Evolutionary conservation across 2,329 filamentous ascomycete genomes (phyloP).

Genomic region (Trichoderma aggressivum): DNA sequence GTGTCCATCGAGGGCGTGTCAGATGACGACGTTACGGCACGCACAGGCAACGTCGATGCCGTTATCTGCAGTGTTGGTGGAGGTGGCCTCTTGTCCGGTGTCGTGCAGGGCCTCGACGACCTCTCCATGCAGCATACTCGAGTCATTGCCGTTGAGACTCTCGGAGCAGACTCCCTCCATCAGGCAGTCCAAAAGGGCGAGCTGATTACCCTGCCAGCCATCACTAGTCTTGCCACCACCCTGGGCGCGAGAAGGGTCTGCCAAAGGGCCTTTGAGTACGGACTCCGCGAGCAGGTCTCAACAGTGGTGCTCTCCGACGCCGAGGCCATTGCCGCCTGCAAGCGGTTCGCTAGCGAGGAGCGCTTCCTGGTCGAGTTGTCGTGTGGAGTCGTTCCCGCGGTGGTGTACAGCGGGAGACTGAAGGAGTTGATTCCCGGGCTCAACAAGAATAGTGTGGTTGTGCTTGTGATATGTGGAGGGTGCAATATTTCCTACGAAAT

Average conservation of each 20-base stretch:
- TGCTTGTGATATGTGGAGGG: conserved; percentile 33
- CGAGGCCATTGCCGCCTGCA: conserved; percentile 29
- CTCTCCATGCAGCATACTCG: conserved; percentile 30
- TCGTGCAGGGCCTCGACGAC: conserved; percentile 58
- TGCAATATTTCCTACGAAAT: conserved; percentile 34
- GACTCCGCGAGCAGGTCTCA: conserved; percentile 26
- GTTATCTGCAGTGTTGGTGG: conserved; percentile 75
- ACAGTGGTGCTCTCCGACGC: conserved; percentile 29
- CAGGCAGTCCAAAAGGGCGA: conserved; percentile 51
- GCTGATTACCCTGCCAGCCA: conserved; percentile 61
- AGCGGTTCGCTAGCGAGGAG: conserved; percentile 30
- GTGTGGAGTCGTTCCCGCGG: conserved; percentile 29
- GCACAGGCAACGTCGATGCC: conserved; percentile 49
- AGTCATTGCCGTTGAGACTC: conserved; percentile 70
- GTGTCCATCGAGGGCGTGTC: conserved; percentile 55
- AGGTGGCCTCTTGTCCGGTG: conserved; percentile 74
- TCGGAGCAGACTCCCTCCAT: conserved; percentile 64
- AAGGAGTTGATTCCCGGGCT: conserved; percentile 25
- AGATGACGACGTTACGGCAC: conserved; percentile 62
- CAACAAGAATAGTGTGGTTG: conserved; percentile 27
- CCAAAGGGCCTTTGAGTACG: conserved; percentile 38
- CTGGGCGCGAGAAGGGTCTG: conserved; percentile 68
- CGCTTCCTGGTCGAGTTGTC: conserved; percentile 31
- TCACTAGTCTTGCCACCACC: conserved; percentile 69
- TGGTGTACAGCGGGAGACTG: conserved; percentile 28